Conservation (phyloP, 192 early-diverging fungal genomes). For the Phlyctochytrium bullatum region DNA sequence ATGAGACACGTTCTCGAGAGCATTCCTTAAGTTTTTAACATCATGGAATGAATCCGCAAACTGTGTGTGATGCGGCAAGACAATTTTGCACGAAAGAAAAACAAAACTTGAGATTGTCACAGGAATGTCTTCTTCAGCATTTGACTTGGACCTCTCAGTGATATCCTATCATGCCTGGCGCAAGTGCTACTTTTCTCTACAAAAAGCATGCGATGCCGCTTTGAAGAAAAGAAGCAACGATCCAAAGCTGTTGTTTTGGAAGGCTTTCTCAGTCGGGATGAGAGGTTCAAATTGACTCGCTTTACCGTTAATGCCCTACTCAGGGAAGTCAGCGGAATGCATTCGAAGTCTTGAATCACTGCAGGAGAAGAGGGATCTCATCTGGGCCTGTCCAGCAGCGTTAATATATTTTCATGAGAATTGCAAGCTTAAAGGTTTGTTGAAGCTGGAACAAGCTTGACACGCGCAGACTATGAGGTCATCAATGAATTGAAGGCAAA, state of each 20-base stretch:
- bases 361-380: constrained; percentile 50
- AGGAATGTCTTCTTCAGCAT: too few relatives aligned
- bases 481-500: constrained; percentile 50
- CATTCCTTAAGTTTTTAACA: too few relatives aligned
- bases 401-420: constrained; percentile 51
- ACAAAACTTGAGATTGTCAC: too few relatives aligned
- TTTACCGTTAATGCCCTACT: background rate
- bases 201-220: constrained; percentile 33
- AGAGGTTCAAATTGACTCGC: background rate
- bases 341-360: constrained; percentile 41
- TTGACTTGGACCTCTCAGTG: too few relatives aligned
- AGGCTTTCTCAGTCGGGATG: constrained; percentile 35
- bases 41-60: too few relatives aligned
- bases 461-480: constrained; percentile 42
- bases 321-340: constrained; percentile 41
- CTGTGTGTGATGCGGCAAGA: too few relatives aligned
- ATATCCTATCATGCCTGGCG: constrained; percentile 39
- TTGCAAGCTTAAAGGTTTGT: constrained; percentile 44
- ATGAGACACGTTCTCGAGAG: too few relatives aligned
- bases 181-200: constrained; percentile 36
- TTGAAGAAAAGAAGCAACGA: constrained; percentile 41
- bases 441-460: background rate
- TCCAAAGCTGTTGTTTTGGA: constrained; percentile 48
- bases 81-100: too few relatives aligned
- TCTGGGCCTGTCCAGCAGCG: constrained; percentile 35